These are phyloP conservation scores for Macadamia tetraphylla DNA, from an alignment of 164 flowering plant genomes.

Conservation along the genomic window DNA sequence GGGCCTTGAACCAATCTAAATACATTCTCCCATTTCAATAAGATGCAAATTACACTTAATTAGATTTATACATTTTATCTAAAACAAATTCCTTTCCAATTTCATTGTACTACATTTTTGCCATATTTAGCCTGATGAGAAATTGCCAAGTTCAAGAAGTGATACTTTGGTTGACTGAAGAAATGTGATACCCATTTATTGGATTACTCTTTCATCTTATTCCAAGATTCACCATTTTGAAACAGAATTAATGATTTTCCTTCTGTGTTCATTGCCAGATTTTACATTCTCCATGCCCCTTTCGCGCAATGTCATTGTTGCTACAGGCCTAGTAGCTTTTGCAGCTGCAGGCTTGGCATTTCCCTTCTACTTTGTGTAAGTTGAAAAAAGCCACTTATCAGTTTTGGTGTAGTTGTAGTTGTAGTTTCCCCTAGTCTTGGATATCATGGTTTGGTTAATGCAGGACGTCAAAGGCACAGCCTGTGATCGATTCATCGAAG, in stretches of 20 bases:
- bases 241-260: background rate
- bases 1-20: too few relatives aligned
- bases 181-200: too few relatives aligned
- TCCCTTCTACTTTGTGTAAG: conserved; percentile 91
- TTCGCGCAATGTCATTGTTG: conserved; percentile 57
- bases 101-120: too few relatives aligned
- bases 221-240: background rate
- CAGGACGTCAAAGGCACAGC: conserved; percentile 55
- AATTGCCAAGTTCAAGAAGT: too few relatives aligned
- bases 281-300: conserved; percentile 36
- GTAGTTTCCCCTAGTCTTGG: background rate
- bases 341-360: conserved; percentile 82
- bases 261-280: conserved; percentile 8
- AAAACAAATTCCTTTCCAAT: too few relatives aligned
- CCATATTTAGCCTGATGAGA: too few relatives aligned
- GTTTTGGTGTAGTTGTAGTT: background rate
- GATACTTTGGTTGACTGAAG: too few relatives aligned
- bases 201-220: background rate
- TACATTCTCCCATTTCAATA: too few relatives aligned
- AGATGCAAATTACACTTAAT: too few relatives aligned
- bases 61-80: too few relatives aligned
- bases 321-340: conserved; percentile 72
- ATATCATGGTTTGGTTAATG: conserved; percentile 11
- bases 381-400: background rate
- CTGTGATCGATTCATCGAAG: conserved; percentile 86